These are phyloP conservation scores for Exophiala viscosa DNA, from an alignment of 2,329 filamentous ascomycete genomes.

Conservation along the genomic window DNA sequence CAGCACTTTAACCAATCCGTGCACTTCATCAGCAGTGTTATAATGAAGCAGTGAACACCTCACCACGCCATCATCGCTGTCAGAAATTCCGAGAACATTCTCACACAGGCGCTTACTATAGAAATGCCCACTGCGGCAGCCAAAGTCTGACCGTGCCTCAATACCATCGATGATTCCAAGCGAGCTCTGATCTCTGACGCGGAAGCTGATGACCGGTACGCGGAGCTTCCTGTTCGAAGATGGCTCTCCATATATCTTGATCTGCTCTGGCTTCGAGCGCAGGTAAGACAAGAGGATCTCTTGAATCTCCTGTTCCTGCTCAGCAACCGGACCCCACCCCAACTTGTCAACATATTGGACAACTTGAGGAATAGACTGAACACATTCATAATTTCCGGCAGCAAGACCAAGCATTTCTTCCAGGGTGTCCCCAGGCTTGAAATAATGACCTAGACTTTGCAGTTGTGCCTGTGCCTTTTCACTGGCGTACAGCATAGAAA, in stretches of 20 bases:
- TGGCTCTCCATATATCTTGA: constrained; percentile 58
- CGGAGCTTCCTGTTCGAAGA: constrained; percentile 47
- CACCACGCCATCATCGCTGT: constrained; percentile 60
- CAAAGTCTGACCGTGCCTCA: constrained; percentile 57
- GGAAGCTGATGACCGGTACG: constrained; percentile 66
- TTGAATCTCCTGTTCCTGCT: constrained; percentile 61
- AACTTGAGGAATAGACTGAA: constrained; percentile 59
- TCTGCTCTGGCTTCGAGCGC: constrained; percentile 43
- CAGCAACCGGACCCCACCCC: constrained; percentile 52
- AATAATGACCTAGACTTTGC: constrained; percentile 61
- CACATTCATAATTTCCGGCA: constrained; percentile 67
- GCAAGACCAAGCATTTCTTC: constrained; percentile 67
- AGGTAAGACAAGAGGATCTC: constrained; percentile 59
- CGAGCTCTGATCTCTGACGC: constrained; percentile 55
- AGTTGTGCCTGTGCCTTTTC: constrained; percentile 54
- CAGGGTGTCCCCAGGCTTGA: constrained; percentile 58
- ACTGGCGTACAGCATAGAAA: constrained; percentile 66
- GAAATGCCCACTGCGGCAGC: constrained; percentile 65
- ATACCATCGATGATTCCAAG: constrained; percentile 55
- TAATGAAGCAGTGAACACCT: constrained; percentile 72
- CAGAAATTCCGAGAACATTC: constrained; percentile 54
- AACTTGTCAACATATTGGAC: constrained; percentile 54
- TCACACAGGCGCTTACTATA: constrained; percentile 63
- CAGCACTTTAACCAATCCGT: constrained; percentile 27
- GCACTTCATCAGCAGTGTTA: constrained; percentile 50